Base-by-base conservation (phyloP, 2,329 filamentous ascomycete species). In the Remersonia thermophila region DNA sequence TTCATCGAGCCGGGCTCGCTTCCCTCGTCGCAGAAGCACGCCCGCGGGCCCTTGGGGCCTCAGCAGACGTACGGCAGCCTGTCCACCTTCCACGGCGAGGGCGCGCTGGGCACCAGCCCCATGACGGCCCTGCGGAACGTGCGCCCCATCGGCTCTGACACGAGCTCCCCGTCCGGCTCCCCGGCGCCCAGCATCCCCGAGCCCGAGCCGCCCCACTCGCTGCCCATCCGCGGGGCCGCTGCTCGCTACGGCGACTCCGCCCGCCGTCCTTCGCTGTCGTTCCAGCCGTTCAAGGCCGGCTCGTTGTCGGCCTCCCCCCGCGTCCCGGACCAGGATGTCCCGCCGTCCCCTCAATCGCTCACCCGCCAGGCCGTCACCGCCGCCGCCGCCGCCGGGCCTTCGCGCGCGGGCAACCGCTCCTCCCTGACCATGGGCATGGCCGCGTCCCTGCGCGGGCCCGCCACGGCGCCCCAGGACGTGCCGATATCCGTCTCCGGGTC, bases 221-320 rank as follows among this genome's bases (percentile, higher is more conserved):
- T 75, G 30, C 72, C 72, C n/a, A 67, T 70, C 12, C 50, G 57
- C 6, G 55, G 53, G n/a, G 50, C 51, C 15, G 48, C 49, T 16
- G 50, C 23, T 27, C 49, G 59, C 57, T 10, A 47, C 57, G 1
- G 41, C 64, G 28, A 64, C 20, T 5, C 5, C 9, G 20, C 20
- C 5, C 73, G 86, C 48, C 75, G 85, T 36, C 79, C 83, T 6
- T 95, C 85, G 0, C 74, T 94, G 15, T 93, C 84, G 1, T 94
- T 95, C 51, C 84, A 93, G 49, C 87, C 89, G 0, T 98, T 98
- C 65, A 98, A 98, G 59, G 84, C 87, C 11, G 89, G 89, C 9
- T 93, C 89, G 2, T 66, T 96, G n/a, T 93, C 87, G 2, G 85
- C 83, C 3, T 95, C 87, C 4, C 89, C 87, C 0, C 62, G 68